Evolutionary conservation across 2,329 filamentous ascomycete species (phyloP).

Genomic region (Fusarium torulosum): DNA sequence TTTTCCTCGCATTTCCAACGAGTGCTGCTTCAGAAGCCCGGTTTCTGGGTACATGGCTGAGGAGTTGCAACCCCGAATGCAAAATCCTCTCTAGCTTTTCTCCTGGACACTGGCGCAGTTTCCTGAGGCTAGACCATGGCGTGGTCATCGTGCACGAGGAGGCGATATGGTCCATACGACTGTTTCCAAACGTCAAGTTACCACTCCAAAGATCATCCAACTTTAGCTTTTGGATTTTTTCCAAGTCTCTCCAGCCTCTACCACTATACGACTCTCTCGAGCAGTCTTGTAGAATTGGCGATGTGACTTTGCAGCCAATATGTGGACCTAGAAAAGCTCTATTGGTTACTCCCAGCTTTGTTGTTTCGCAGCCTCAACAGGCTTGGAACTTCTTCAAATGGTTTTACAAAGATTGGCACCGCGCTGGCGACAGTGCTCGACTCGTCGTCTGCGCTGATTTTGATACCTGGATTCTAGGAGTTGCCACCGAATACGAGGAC

Average conservation of each 20-base stretch:
- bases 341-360: conserved; percentile 59
- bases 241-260: conserved; percentile 47
- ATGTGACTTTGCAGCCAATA: conserved; percentile 48
- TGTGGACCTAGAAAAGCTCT: conserved; percentile 52
- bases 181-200: conserved; percentile 55
- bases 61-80: conserved; percentile 54
- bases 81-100: conserved; percentile 57
- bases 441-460: conserved; percentile 51
- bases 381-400: conserved; percentile 54
- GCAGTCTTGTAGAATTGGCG: conserved; percentile 20
- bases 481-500: conserved; percentile 43
- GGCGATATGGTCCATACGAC: conserved; percentile 53
- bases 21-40: conserved; percentile 51
- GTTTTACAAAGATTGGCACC: conserved; percentile 48
- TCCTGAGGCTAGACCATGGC: conserved; percentile 51
- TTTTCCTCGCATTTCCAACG: conserved; percentile 65
- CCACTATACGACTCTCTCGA: conserved; percentile 28
- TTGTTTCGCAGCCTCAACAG: conserved; percentile 54
- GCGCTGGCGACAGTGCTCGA: conserved; percentile 30
- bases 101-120: conserved; percentile 62
- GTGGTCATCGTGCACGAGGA: conserved; percentile 62
- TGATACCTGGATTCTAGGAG: conserved; percentile 48
- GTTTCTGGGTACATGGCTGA: conserved; percentile 62
- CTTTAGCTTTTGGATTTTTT: conserved; percentile 58
- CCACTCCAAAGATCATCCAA: conserved; percentile 50